Evolutionary conservation across 495 filamentous ascomycete genomes (phyloP), one percentile per base, ranked within the genome.

Genomic region (Choiromyces venosus): DNA sequence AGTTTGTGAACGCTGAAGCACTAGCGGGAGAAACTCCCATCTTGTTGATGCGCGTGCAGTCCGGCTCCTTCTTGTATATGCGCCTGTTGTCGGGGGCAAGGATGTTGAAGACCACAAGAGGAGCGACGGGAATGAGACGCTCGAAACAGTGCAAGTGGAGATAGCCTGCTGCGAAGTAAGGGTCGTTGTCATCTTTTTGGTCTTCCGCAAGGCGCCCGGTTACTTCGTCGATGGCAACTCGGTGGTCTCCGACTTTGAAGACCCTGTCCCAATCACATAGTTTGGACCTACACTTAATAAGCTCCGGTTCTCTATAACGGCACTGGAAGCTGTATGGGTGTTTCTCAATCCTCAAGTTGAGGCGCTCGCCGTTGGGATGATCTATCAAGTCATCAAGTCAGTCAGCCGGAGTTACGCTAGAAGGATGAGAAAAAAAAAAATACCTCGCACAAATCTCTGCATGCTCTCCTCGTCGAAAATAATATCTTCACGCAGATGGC

Each of bases 141-240:
- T 80, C 79, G 25, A 80, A 52, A 36, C 79, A 80, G 35, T 80
- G 71, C 10, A 80, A 52, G 21, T 80, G 79, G 36, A 80, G 37
- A 35, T 69, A 80, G 3, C 78, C 72, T 18, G 78, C 75, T 3
- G 71, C 68, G 25, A 80, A 80, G 67, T 80, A 80, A 0, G 79
- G 79, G 46, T 76, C 71, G 33, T 77, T 78, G 37, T 77, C 71
- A 33, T 71, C 37, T 1, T 66, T 42, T 18, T 77, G 52, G 14
- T 65, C n/a, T 33, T 61, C 66, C 7, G 56, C 21, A 29, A 80
- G 73, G 21, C 79, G 71, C 36, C 74, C 65, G 12, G 68, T 39
- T 39, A 80, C 74, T 46, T 80, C 79, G 6, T 80, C 79, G 35
- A 80, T 78, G 21, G 78, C 72, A 37, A 80, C 68, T 38, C 78